These are phyloP conservation scores for Diaporthe ilicicola DNA, from an alignment of 2,329 filamentous ascomycete genomes.

Conservation along the genomic window DNA sequence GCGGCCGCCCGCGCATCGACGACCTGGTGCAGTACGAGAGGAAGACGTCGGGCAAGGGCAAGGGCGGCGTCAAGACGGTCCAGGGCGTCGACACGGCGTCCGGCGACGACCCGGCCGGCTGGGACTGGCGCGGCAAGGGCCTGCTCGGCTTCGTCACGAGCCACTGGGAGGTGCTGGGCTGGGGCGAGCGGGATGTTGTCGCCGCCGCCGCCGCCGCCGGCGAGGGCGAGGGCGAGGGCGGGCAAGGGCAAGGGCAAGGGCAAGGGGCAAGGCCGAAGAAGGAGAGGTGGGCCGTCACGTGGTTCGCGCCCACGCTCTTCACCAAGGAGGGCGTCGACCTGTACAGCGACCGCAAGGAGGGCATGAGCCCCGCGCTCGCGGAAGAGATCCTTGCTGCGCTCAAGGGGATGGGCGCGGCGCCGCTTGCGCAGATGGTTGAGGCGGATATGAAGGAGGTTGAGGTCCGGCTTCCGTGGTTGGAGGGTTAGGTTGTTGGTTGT, in stretches of 20 bases:
- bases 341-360: conserved; percentile 71
- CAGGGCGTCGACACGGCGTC: conserved; percentile 68
- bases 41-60: conserved; percentile 49
- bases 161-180: conserved; percentile 85
- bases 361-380: conserved; percentile 66
- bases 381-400: conserved; percentile 64
- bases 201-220: too few species aligned
- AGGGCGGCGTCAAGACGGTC: conserved; percentile 65
- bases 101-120: conserved; percentile 52
- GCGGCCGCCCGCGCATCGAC: conserved; percentile 60
- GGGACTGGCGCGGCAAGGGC: conserved; percentile 83
- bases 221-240: too few species aligned
- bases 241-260: too few species aligned
- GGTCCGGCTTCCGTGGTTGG: conserved; percentile 61
- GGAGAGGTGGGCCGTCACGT: conserved; percentile 81
- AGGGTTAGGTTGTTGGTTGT: conserved; percentile 31
- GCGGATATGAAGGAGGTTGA: conserved; percentile 60
- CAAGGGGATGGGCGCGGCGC: conserved; percentile 60
- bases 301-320: conserved; percentile 84
- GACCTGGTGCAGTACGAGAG: conserved; percentile 78
- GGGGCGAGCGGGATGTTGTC: conserved; percentile 61
- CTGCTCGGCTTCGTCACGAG: conserved; percentile 75
- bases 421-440: conserved; percentile 60
- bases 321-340: conserved; percentile 84
- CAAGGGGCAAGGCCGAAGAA: conserved; percentile 41